Evolutionary conservation across 345 rosid species (phyloP).

Genomic region (Capsella bursapastoris): DNA sequence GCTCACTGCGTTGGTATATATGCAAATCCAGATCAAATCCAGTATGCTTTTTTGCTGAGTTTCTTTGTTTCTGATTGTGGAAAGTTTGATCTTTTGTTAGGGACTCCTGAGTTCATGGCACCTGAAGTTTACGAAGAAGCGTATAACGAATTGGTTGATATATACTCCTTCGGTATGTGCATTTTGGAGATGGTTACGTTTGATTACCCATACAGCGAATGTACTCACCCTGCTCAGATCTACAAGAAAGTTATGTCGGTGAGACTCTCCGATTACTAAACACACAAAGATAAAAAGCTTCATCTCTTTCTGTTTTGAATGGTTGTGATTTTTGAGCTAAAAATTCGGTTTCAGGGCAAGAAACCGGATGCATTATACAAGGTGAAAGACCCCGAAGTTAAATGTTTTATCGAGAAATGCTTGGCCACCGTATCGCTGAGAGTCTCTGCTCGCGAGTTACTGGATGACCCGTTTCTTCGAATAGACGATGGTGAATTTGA

Average conservation of each 20-base stretch:
- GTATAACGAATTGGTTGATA: conserved; percentile 94
- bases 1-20: conserved; percentile 47
- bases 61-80: too few species aligned
- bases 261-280: conserved; percentile 46
- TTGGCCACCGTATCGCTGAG: conserved; percentile 84
- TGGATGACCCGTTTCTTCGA: conserved; percentile 86
- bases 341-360: conserved; percentile 72
- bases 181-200: conserved; percentile 96
- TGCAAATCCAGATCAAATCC: background rate
- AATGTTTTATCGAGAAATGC: conserved; percentile 87
- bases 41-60: background rate
- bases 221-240: conserved; percentile 94
- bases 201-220: conserved; percentile 97
- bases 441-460: conserved; percentile 90
- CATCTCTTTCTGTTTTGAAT: conserved; percentile 34
- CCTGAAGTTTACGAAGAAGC: conserved; percentile 99
- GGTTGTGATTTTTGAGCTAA: conserved; percentile 9
- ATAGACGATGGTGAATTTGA: conserved; percentile 64
- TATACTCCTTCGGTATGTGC: conserved; percentile 98
- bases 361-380: conserved; percentile 93
- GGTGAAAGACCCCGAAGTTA: conserved; percentile 91
- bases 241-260: conserved; percentile 98
- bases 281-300: background rate
- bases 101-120: conserved; percentile 99
- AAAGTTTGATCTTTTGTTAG: conserved; percentile 46